Percentiles rank a stretch among this genome's conserved stretches.
These are phyloP conservation scores for Leishmania arabica DNA, from an alignment of 208 protist genomes.

Conservation along the genomic window DNA sequence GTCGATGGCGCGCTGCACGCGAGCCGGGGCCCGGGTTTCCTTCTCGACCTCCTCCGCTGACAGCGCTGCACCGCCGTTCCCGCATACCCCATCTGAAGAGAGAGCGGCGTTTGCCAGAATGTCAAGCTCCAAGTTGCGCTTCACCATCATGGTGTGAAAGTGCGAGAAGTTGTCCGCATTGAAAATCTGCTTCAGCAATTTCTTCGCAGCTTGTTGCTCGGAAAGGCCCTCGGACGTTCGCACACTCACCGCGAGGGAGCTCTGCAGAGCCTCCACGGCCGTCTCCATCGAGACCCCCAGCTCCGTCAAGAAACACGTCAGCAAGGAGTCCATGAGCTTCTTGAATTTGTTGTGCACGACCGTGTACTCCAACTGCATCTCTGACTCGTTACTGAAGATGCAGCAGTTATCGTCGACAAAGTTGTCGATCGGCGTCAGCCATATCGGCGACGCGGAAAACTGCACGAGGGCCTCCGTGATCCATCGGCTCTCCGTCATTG, in stretches of 20 bases:
- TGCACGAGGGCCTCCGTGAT: slow-evolving; percentile 85
- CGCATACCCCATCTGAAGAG: slow-evolving; percentile 17
- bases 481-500: slow-evolving; percentile 60
- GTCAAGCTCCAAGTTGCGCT: slow-evolving; percentile 91
- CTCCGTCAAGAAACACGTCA: slow-evolving; percentile 81
- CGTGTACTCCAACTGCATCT: slow-evolving; percentile 93
- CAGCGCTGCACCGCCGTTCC: neutral
- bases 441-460: slow-evolving; percentile 85
- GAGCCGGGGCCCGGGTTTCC: slow-evolving; percentile 1
- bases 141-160: slow-evolving; percentile 93
- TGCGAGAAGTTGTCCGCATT: slow-evolving; percentile 84
- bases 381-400: slow-evolving; percentile 84
- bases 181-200: slow-evolving; percentile 76
- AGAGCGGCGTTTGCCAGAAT: slow-evolving; percentile 69
- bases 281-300: slow-evolving; percentile 69
- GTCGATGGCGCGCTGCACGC: slow-evolving; percentile 22
- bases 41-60: slow-evolving; percentile 10
- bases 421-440: slow-evolving; percentile 80
- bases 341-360: slow-evolving; percentile 81
- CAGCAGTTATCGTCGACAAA: slow-evolving; percentile 94
- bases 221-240: slow-evolving; percentile 11
- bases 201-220: slow-evolving; percentile 35
- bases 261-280: slow-evolving; percentile 50
- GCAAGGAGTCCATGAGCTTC: slow-evolving; percentile 79
- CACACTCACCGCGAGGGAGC: slow-evolving; percentile 25